Percentiles rank a stretch among this genome's conserved stretches.
Evolutionary conservation across 208 protist species (phyloP).

Genomic region (Trypanosoma conorhini): DNA sequence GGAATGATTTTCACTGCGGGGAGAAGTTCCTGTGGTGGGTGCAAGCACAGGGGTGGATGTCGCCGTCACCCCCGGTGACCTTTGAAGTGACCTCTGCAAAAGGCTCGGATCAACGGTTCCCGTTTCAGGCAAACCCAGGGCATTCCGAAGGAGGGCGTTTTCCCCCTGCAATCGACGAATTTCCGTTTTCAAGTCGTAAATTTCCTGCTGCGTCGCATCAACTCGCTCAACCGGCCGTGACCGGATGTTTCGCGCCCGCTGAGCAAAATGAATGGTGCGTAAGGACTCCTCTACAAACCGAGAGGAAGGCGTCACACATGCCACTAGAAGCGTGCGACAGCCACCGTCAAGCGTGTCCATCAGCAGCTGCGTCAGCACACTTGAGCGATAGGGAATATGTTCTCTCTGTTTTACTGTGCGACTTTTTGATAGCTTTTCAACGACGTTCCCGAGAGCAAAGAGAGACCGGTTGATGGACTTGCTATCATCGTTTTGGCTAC

Average conservation of each 20-base stretch:
- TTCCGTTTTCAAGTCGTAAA: conserved; percentile 46
- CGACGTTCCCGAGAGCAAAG: conserved; percentile 89
- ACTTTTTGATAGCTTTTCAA: conserved; percentile 67
- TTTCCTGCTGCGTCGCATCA: conserved; percentile 55
- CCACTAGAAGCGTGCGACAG: conserved; percentile 73
- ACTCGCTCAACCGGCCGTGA: conserved; percentile 54
- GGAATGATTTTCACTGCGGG: background rate
- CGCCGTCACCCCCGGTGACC: background rate
- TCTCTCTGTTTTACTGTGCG: conserved; percentile 11
- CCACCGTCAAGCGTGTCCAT: conserved; percentile 85
- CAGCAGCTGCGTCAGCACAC: conserved; percentile 84
- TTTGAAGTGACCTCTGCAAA: conserved; percentile 1
- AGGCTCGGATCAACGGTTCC: conserved; percentile 4
- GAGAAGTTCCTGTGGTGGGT: background rate
- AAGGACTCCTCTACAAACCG: conserved; percentile 80
- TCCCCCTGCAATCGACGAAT: conserved; percentile 44
- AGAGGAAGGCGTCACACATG: conserved; percentile 75
- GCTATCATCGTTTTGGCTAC: conserved; percentile 71
- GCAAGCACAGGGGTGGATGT: background rate
- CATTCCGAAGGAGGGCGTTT: conserved; percentile 54
- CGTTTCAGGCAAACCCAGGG: conserved; percentile 31
- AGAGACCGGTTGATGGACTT: conserved; percentile 91
- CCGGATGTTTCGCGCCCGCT: conserved; percentile 68
- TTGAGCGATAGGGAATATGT: conserved; percentile 88
- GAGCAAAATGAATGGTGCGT: conserved; percentile 78